Evolutionary conservation across 2,329 filamentous ascomycete genomes (phyloP).

Genomic region (Apiospora rasikravindrae): DNA sequence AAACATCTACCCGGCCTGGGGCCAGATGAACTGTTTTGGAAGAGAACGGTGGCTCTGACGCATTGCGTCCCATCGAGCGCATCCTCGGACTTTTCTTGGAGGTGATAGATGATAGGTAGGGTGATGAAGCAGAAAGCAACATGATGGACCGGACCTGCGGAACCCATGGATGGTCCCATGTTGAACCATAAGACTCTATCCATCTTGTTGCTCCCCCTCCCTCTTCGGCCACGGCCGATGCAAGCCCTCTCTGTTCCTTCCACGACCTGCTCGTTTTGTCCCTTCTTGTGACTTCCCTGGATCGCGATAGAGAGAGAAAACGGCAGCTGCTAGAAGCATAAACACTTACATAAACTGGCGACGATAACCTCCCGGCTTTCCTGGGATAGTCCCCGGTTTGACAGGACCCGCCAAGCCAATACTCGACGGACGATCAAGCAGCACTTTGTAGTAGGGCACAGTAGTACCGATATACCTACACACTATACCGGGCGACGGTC

Average conservation of each 20-base stretch:
- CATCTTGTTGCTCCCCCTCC: neutral
- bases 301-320: neutral
- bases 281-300: neutral
- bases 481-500: constrained; percentile 3
- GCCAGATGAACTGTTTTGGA: constrained; percentile 13
- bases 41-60: constrained; percentile 10
- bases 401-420: constrained; percentile 10
- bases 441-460: constrained; percentile 15
- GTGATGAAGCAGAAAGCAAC: neutral
- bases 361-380: constrained; percentile 4
- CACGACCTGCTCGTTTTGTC: neutral
- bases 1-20: constrained; percentile 2
- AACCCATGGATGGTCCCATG: constrained; percentile 13
- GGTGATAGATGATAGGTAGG: neutral
- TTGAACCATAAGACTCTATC: constrained; percentile 9
- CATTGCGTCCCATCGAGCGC: neutral
- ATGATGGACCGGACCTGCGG: constrained; percentile 2
- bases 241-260: neutral
- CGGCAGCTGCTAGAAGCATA: neutral
- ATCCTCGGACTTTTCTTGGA: neutral
- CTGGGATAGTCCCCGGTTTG: constrained; percentile 15
- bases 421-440: constrained; percentile 15
- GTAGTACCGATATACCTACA: neutral
- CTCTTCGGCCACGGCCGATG: neutral
- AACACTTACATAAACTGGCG: neutral